These are phyloP conservation scores for Exophiala sideris DNA, from an alignment of 2,329 filamentous ascomycete genomes.

Conservation along the genomic window DNA sequence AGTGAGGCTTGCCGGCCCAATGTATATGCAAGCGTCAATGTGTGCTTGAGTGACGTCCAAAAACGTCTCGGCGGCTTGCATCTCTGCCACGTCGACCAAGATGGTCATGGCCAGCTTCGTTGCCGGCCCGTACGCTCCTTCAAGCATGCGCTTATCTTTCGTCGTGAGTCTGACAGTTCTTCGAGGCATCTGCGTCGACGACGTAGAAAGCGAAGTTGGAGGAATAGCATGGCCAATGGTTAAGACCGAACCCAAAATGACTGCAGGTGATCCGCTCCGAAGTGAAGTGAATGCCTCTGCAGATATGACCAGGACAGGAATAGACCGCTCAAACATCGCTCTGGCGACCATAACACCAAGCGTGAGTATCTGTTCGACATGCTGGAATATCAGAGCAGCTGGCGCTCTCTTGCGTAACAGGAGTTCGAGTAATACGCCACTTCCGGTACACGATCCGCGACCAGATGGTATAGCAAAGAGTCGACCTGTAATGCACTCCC, in stretches of 20 bases:
- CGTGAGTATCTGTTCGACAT: constrained; percentile 44
- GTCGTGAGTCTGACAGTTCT: constrained; percentile 22
- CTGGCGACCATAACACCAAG: constrained; percentile 45
- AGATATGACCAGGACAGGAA: constrained; percentile 39
- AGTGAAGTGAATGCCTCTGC: constrained; percentile 19
- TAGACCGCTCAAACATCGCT: constrained; percentile 39
- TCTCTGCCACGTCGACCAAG: constrained; percentile 36
- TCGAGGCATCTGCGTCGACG: neutral
- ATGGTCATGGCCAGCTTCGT: constrained; percentile 39
- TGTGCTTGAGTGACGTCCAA: constrained; percentile 42
- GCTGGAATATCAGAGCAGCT: constrained; percentile 41
- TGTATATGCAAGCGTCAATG: constrained; percentile 45
- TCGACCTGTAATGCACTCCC: constrained; percentile 31
- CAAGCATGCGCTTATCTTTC: constrained; percentile 30
- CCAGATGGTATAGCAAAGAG: constrained; percentile 46
- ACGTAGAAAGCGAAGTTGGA: neutral
- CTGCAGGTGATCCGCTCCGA: neutral
- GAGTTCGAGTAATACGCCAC: constrained; percentile 45
- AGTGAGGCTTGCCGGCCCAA: constrained; percentile 37
- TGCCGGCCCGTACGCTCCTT: constrained; percentile 35
- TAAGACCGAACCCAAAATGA: neutral
- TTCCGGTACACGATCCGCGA: constrained; percentile 49
- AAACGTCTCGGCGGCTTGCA: constrained; percentile 35
- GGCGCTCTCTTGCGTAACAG: constrained; percentile 41
- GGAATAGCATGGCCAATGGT: neutral